These are phyloP conservation scores for Entamoeba invadens DNA, from an alignment of 208 protist species.

Conservation along the genomic window DNA sequence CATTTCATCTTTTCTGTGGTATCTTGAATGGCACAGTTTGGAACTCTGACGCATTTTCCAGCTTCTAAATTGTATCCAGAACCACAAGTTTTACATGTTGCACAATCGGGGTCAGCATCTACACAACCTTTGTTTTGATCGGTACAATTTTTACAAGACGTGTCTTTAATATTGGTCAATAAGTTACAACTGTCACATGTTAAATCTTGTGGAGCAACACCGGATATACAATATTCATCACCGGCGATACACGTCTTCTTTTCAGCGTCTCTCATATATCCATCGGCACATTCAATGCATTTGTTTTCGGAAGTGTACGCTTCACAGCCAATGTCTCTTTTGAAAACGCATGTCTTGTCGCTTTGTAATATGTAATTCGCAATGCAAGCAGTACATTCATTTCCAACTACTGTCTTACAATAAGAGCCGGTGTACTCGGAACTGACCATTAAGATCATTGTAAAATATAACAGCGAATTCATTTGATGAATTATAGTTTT, in stretches of 20 bases:
- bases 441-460: too few species aligned
- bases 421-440: too few species aligned
- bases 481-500: too few species aligned
- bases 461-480: too few species aligned
- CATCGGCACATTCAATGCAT: neutral
- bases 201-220: too few species aligned
- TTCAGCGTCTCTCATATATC: neutral
- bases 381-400: too few species aligned
- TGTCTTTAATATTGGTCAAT: neutral
- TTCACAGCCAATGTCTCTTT: too few species aligned
- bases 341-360: too few species aligned
- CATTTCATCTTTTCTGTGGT: neutral
- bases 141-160: neutral
- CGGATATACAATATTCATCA: neutral
- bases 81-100: neutral
- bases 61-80: neutral
- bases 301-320: too few species aligned
- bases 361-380: too few species aligned
- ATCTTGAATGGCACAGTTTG: neutral
- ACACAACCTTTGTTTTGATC: neutral
- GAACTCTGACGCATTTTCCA: neutral
- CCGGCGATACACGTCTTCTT: neutral
- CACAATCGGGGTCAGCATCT: neutral
- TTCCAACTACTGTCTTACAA: too few species aligned
- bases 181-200: too few species aligned